Base-by-base conservation (phyloP, 1,284 basidiomycete species). In the Xerocomus nothofagi region DNA sequence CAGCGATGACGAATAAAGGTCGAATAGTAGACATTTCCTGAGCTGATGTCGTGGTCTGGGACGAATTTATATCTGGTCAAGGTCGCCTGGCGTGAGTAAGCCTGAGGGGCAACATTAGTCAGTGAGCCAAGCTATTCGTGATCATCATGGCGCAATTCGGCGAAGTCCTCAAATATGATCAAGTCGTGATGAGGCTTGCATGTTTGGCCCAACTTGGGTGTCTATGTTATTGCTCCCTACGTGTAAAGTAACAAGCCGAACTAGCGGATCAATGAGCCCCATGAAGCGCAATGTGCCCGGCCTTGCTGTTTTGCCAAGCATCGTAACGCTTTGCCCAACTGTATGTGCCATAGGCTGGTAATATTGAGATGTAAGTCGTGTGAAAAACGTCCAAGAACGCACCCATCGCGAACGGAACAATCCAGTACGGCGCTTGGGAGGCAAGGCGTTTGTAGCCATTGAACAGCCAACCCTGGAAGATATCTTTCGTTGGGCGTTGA, bases 371-470 rank as follows among this genome's bases (percentile, higher is more conserved):
- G 3, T 1, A 31, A 21, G n/a, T 18, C 1, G 21, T 17, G 8
- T 1, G 27, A 30, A 41, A n/a, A 8, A 29, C 7, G 7, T 20
- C 24, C 10, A 23, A 32, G 21, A 14, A 80, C 89, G 60, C 51
- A 95, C 93, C 93, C 50, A 84, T 61, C 41, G 77, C 82, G 59
- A 93, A 78, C 21, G 93, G 93, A 56, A 93, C 69, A 49, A 81
- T 73, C 73, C 89, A 92, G 77, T 93, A 97, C 40, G 89, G 76
- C 21, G 84, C 74, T 65, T 95, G 89, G 33, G 74, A 74, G 47
- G 85, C 80, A 41, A 93, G 70, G 57, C 93, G 86, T 56, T 79
- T 79, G 77, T 86, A 88, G 40, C 92, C 93, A 73, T 94, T 93
- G 80, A 94, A 91, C 59, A 94, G 64, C 76, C 88, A 96, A 60